Evolutionary conservation across 2,329 filamentous ascomycete species (phyloP).

Genomic region (Achaetomium macrosporum): DNA sequence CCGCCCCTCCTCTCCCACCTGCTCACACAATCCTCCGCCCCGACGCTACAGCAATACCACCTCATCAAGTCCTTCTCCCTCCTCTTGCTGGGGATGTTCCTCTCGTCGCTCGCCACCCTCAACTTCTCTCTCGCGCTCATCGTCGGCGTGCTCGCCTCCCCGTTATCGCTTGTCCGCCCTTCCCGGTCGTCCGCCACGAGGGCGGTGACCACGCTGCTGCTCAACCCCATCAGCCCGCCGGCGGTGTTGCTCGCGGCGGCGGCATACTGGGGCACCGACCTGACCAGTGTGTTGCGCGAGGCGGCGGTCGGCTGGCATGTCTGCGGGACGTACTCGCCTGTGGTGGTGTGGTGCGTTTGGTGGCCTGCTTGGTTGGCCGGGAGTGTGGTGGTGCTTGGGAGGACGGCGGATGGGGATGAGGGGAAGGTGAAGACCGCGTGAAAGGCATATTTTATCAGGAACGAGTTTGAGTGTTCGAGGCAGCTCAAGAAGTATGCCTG

Average conservation of each 20-base stretch:
- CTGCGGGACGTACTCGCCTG: conserved; percentile 81
- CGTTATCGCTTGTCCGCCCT: conserved; percentile 67
- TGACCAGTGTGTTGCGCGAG: conserved; percentile 59
- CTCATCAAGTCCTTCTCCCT: conserved; percentile 87
- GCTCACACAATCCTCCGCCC: conserved; percentile 45
- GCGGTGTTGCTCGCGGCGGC: conserved; percentile 47
- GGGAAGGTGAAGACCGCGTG: conserved; percentile 14
- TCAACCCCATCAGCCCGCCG: conserved; percentile 58
- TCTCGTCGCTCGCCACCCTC: conserved; percentile 86
- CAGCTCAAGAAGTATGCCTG: neutral
- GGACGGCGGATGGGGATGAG: conserved; percentile 13
- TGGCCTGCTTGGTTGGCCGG: conserved; percentile 84
- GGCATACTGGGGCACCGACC: conserved; percentile 32
- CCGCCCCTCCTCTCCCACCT: conserved; percentile 52
- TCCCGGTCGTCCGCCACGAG: neutral
- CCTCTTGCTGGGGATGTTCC: conserved; percentile 84
- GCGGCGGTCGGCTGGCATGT: conserved; percentile 86
- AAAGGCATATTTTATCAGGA: neutral
- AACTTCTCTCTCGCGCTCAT: conserved; percentile 91
- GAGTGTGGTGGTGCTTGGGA: conserved; percentile 47
- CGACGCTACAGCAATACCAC: conserved; percentile 63
- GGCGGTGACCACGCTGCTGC: conserved; percentile 27
- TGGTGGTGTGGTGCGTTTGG: conserved; percentile 93
- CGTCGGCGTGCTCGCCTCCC: conserved; percentile 70
- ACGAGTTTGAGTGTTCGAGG: neutral